These are phyloP conservation scores for Hemisphaericaspora lyxosophila DNA, from an alignment of 1,139 yeast genomes.

Conservation along the genomic window DNA sequence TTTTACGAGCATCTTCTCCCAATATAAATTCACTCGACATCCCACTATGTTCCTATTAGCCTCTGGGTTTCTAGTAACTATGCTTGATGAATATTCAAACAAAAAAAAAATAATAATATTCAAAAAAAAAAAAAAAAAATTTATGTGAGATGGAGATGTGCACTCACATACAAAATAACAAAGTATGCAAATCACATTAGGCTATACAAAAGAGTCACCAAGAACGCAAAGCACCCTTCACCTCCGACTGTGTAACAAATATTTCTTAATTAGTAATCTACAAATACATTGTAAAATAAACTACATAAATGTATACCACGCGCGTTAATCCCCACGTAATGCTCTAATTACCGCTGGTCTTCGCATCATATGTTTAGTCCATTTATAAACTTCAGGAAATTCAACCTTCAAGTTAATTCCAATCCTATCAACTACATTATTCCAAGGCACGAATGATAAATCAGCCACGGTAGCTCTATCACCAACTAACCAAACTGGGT, in stretches of 20 bases:
- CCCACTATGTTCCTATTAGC: no score
- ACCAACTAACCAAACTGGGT: slow-evolving; percentile 95
- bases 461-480: slow-evolving; percentile 90
- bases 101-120: no score
- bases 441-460: slow-evolving; percentile 93
- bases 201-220: no score
- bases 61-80: no score
- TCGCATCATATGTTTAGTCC: slow-evolving; percentile 93
- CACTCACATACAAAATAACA: no score
- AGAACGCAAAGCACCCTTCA: no score
- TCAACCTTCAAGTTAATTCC: slow-evolving; percentile 86
- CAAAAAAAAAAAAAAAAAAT: no score
- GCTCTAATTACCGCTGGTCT: slow-evolving; percentile 83
- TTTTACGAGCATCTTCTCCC: slow-evolving; percentile 25
- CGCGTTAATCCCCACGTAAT: slow-evolving; percentile 54
- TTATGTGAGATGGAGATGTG: no score
- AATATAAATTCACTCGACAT: slow-evolving; percentile 17
- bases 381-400: slow-evolving; percentile 92
- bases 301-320: background rate
- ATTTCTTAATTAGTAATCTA: no score
- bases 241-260: no score
- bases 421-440: slow-evolving; percentile 88
- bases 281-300: background rate
- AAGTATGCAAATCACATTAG: no score
- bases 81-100: no score